Conservation (phyloP, 2,329 filamentous ascomycete genomes). For the Alternaria consortialis region DNA sequence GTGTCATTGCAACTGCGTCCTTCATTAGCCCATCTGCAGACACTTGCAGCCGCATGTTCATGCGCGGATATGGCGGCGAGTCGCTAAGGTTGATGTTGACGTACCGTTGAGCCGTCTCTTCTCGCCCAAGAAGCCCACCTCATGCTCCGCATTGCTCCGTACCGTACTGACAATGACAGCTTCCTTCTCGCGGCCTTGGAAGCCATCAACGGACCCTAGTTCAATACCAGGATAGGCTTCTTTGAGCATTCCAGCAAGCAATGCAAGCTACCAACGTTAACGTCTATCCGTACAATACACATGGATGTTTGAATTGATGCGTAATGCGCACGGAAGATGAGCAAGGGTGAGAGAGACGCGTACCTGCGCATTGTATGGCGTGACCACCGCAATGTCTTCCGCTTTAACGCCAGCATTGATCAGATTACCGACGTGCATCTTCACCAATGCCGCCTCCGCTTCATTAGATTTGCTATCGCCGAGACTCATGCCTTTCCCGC, state of each 20-base stretch:
- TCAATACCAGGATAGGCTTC: conserved; percentile 85
- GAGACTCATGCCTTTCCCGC: conserved; percentile 60
- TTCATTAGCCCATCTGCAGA: conserved; percentile 20
- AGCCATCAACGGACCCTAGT: conserved; percentile 95
- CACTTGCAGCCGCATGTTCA: neutral
- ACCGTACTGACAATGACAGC: conserved; percentile 94
- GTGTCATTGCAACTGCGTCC: conserved; percentile 87
- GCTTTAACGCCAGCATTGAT: conserved; percentile 81
- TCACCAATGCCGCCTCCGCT: conserved; percentile 84
- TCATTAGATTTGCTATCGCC: conserved; percentile 90
- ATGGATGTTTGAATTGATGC: conserved; percentile 8
- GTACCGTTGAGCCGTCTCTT: conserved; percentile 91
- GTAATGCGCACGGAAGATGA: conserved; percentile 14
- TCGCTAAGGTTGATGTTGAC: conserved; percentile 37
- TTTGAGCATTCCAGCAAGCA: conserved; percentile 79
- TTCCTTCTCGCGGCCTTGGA: conserved; percentile 97
- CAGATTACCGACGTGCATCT: conserved; percentile 76
- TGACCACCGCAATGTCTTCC: conserved; percentile 90
- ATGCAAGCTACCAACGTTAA: conserved; percentile 67
- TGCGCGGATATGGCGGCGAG: conserved; percentile 3
- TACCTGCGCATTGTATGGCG: conserved; percentile 94
- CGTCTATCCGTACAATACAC: neutral
- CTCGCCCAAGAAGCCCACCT: conserved; percentile 93
- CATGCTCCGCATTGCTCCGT: conserved; percentile 82
- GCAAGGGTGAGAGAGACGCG: conserved; percentile 16